phyloP scores from a whole-genome alignment of 345 rosid genomes.

The Gossypium sturtianum region DNA sequence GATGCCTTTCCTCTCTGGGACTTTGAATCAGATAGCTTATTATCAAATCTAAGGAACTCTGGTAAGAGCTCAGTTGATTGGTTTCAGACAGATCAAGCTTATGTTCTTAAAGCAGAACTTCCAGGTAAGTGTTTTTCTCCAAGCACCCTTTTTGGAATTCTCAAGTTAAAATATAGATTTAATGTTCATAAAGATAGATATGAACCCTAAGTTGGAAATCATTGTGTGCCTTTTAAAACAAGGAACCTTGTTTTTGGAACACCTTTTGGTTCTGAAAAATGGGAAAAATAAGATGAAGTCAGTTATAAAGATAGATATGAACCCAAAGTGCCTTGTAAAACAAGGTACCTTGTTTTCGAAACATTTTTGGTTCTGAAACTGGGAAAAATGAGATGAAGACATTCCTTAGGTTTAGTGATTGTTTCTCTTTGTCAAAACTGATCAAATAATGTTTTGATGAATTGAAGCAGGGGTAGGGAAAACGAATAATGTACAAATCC shows the following conservation, averaged over 20 bases:
- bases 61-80: constrained; percentile 70
- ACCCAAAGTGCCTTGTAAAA: background rate
- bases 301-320: background rate
- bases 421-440: background rate
- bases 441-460: constrained; percentile 9
- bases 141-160: background rate
- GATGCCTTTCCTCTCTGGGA: constrained; percentile 97
- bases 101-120: constrained; percentile 62
- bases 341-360: background rate
- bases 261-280: background rate
- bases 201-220: background rate
- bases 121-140: constrained; percentile 44
- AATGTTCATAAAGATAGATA: background rate
- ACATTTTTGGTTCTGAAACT: background rate
- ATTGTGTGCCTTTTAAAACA: background rate
- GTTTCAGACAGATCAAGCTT: constrained; percentile 68
- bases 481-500: constrained; percentile 33
- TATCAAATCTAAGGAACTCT: constrained; percentile 46
- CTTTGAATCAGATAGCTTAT: constrained; percentile 58
- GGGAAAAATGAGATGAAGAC: background rate
- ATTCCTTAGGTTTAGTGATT: background rate
- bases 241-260: background rate
- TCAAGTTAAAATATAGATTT: background rate
- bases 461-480: constrained; percentile 42
- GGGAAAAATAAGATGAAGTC: background rate